Base-by-base conservation (phyloP, 1,139 yeast species). In the Debaryomyces fabryi region DNA sequence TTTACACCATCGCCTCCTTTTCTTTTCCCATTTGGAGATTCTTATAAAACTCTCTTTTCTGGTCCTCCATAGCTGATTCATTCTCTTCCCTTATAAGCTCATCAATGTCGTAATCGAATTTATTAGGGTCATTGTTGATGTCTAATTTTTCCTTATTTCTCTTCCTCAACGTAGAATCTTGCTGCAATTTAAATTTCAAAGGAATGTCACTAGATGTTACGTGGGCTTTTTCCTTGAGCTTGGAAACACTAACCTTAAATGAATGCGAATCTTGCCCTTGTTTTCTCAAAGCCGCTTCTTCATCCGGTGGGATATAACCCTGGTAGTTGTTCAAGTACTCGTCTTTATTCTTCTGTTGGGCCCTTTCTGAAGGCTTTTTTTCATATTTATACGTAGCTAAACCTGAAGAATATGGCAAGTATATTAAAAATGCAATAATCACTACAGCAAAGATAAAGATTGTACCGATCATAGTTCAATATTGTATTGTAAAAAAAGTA, bases 241-340 rank as follows among this genome's bases (percentile, higher is more conserved):
- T 71, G n/a, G 65, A 52, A 8, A 69, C 61, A n/a, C 56, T 57
- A 4, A 65, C 63, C 35, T 52, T 56, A n/a, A 56, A 44, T 6
- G 62, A 46, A 13, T 44, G 40, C n/a, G 48, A 45, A 3, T 52
- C 50, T 7, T 54, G 45, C 5, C 57, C 53, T 20, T 55, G 47
- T 24, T 49, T 40, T 41, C 51, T 49, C 45, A 47, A 40, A 10
- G 52, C 49, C 27, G 54, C 52, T 13, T 58, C 59, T 48, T 70
- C 75, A 55, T 74, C 79, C 29, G 79, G 79, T 4, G 79, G 78
- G 34, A 72, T 54, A 54, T 75, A 75, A 1, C 74, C 77, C 35
- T 49, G 52, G 40, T 35, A 39, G 24, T 49, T 50, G 36, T 29
- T 23, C n/a, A 30, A n/a, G 21, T 39, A 20, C 32, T 32, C 16